Evolutionary conservation across 1,284 basidiomycete species (phyloP).

Genomic region (Moesziomyces sp.): DNA sequence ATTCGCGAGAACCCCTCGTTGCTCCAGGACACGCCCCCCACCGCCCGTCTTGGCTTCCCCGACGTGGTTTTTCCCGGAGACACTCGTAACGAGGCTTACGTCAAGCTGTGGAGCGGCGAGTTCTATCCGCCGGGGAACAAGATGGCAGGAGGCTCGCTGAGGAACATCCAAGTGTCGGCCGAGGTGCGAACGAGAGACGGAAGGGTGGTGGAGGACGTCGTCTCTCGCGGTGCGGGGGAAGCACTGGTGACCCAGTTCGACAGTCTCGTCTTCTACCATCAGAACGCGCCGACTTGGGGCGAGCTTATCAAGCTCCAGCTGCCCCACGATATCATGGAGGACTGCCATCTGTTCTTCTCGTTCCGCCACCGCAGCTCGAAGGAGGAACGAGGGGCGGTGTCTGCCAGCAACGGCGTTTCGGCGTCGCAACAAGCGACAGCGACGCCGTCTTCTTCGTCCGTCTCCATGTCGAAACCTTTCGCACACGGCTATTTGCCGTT

Average conservation of each 20-base stretch:
- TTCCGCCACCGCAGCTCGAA: slow-evolving; percentile 81
- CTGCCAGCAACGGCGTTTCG: slow-evolving; percentile 14
- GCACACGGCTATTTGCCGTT: slow-evolving; percentile 93
- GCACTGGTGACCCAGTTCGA: slow-evolving; percentile 81
- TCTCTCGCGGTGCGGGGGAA: slow-evolving; percentile 87
- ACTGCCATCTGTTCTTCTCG: slow-evolving; percentile 93
- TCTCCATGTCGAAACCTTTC: slow-evolving; percentile 72
- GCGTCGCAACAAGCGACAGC: slow-evolving; percentile 5
- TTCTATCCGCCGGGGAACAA: slow-evolving; percentile 58
- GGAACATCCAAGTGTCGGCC: slow-evolving; percentile 87
- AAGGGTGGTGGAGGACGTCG: slow-evolving; percentile 77
- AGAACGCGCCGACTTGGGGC: slow-evolving; percentile 80
- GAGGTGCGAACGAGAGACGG: slow-evolving; percentile 86
- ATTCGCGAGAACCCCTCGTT: slow-evolving; percentile 86
- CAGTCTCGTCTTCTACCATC: slow-evolving; percentile 77
- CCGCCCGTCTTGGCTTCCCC: slow-evolving; percentile 91
- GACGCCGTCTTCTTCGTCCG: slow-evolving; percentile 17
- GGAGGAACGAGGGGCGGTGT: slow-evolving; percentile 47
- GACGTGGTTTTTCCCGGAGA: slow-evolving; percentile 95
- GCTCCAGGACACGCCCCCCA: slow-evolving; percentile 83
- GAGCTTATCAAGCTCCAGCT: slow-evolving; percentile 89
- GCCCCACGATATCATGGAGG: slow-evolving; percentile 76
- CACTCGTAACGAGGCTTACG: slow-evolving; percentile 90
- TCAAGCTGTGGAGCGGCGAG: slow-evolving; percentile 72
- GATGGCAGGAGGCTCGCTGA: slow-evolving; percentile 52